Base-by-base conservation (phyloP, 257 asterid genomes). In the Misopates orontium region DNA sequence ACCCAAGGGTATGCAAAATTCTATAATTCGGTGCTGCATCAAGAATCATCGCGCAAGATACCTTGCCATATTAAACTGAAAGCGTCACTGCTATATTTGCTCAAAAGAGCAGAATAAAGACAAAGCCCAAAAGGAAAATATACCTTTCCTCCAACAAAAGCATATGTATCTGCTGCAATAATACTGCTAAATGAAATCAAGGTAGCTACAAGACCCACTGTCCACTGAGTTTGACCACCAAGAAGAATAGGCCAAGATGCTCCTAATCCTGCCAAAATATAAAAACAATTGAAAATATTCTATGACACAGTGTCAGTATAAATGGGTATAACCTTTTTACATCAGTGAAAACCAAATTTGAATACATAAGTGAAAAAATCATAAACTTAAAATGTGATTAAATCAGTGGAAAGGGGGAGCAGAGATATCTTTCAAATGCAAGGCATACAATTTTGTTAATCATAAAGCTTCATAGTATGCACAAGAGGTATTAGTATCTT, bases 171-270 rank as follows among this genome's bases (percentile, higher is more conserved):
- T 42, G 99, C 99, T 67, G 99, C 98, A 72, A 94, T 88, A 52
- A 94, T 83, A 77, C 98, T 86, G 77, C 96, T 88, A 58, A 94
- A 4, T 60, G 98, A 85, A 70, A 85, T 84, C 74, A 90, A 88
- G 77, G 98, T 83, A 54, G 98, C 96, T 70, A 88, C 93, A 76
- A 94, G 96, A 78, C 99, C 99, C 73, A 90, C 96, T 21, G 96
- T 88, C 98, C 98, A 94, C 79, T 79, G 87, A 70, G 94, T 79
- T 66, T 61, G 96, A 49, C 98, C 99, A 74, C 99, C 96, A 54
- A 94, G 88, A 62, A 94, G 78, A 70, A 77, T 40, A 42, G 99
- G 99, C 99, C 98, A 90, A 57, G 88, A 73, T 69, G 92, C 84
- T 70, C 74, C 89, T 40, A 85, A 69, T 73, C 84, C 98, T 83